These are phyloP conservation scores for Venturia pyrina DNA, from an alignment of 2,329 filamentous ascomycete species.

Conservation along the genomic window DNA sequence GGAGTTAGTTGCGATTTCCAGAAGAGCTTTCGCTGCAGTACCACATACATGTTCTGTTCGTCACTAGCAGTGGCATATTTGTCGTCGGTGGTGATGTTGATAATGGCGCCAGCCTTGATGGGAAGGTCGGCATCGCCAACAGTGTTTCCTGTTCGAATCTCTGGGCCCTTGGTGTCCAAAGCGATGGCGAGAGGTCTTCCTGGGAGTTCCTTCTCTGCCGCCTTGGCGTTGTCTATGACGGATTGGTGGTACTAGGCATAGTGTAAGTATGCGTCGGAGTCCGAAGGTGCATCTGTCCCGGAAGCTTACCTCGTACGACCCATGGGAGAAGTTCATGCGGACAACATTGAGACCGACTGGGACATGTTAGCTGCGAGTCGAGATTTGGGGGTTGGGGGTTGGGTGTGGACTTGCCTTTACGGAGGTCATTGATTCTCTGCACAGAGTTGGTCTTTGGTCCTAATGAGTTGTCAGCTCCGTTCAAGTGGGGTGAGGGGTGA, in stretches of 20 bases:
- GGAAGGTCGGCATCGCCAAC: constrained; percentile 62
- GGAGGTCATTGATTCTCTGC: constrained; percentile 91
- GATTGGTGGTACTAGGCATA: constrained; percentile 81
- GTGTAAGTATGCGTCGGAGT: constrained; percentile 9
- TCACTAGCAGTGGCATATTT: constrained; percentile 76
- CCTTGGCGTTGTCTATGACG: constrained; percentile 90
- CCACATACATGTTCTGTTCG: constrained; percentile 80
- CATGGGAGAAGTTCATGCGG: constrained; percentile 99
- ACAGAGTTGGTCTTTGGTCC: constrained; percentile 97
- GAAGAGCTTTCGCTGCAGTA: not conserved
- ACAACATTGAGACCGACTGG: constrained; percentile 88
- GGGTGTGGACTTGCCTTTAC: constrained; percentile 42
- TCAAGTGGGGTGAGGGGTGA: not conserved
- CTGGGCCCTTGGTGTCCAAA: constrained; percentile 75
- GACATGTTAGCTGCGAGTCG: constrained; percentile 4
- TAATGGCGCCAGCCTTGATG: constrained; percentile 68
- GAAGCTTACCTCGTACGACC: constrained; percentile 59
- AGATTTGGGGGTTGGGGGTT: not conserved
- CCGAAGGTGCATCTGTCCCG: not conserved
- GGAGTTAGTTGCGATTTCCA: not conserved
- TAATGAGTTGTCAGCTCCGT: constrained; percentile 21
- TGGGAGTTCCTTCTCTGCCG: constrained; percentile 65
- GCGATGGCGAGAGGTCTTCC: constrained; percentile 94
- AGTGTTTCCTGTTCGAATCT: constrained; percentile 77
- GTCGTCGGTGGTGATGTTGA: constrained; percentile 97